Percentiles rank a stretch among this genome's conserved stretches.
Conservation (phyloP, 1,139 yeast species). For the Magnusiomyces tetraspermus region DNA sequence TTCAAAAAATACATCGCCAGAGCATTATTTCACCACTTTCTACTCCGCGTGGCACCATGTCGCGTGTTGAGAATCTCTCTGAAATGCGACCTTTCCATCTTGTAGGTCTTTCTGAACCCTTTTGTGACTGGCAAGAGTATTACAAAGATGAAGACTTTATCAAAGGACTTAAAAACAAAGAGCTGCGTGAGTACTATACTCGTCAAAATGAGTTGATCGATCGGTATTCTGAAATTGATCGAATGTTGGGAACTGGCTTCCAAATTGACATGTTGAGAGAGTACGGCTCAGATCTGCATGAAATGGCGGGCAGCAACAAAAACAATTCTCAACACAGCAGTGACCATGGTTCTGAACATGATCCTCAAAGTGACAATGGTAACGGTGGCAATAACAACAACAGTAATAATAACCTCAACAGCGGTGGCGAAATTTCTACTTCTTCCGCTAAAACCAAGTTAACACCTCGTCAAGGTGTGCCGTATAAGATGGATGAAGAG, state of each 20-base stretch:
- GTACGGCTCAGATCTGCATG: constrained; percentile 41
- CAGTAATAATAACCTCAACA: too few species aligned
- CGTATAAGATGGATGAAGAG: constrained; percentile 54
- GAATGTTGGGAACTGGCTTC: constrained; percentile 60
- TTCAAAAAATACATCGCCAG: constrained; percentile 14
- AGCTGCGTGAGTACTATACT: constrained; percentile 26
- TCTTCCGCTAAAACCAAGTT: constrained; percentile 8
- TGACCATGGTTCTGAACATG: not conserved
- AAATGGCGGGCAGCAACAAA: not conserved
- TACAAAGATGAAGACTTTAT: constrained; percentile 26
- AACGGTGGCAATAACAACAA: too few species aligned
- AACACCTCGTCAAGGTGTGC: constrained; percentile 36
- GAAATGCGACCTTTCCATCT: constrained; percentile 46
- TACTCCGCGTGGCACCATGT: constrained; percentile 12
- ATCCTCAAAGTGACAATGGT: too few species aligned
- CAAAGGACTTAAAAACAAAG: constrained; percentile 23
- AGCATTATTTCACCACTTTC: constrained; percentile 12
- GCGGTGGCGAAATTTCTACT: constrained; percentile 18
- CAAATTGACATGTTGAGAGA: constrained; percentile 56
- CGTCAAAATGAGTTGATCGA: constrained; percentile 52
- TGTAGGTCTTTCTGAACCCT: constrained; percentile 44
- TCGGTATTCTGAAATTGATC: constrained; percentile 52
- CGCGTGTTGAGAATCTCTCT: constrained; percentile 29
- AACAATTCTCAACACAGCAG: constrained; percentile 12
- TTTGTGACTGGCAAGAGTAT: constrained; percentile 43